phyloP scores from a whole-genome alignment of 2,329 filamentous ascomycete species.

The Cytospora piceae region DNA sequence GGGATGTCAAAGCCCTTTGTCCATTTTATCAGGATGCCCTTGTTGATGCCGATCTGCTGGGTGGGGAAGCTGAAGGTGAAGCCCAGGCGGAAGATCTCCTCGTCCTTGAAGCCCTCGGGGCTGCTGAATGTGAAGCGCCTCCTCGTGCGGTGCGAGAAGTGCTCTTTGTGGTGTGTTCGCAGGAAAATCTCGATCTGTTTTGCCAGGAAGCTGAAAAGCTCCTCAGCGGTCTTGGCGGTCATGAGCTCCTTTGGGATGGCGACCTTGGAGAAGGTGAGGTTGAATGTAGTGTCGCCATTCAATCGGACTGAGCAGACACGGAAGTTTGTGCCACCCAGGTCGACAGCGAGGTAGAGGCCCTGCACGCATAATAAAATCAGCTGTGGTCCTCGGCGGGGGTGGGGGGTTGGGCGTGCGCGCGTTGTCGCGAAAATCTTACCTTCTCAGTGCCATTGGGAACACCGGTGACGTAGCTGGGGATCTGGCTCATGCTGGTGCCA shows the following conservation, averaged over 20 bases:
- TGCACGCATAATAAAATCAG: conserved; percentile 41
- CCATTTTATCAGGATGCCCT: conserved; percentile 92
- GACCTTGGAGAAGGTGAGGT: conserved; percentile 89
- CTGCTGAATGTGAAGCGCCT: conserved; percentile 65
- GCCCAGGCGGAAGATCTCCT: conserved; percentile 89
- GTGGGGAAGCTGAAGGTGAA: conserved; percentile 99
- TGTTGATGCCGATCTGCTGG: conserved; percentile 92
- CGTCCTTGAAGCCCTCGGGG: conserved; percentile 64
- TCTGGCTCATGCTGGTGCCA: conserved; percentile 86
- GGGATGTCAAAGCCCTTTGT: conserved; percentile 98
- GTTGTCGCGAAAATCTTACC: conserved; percentile 53
- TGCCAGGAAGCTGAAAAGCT: conserved; percentile 91
- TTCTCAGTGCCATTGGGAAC: conserved; percentile 98
- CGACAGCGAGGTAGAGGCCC: conserved; percentile 95
- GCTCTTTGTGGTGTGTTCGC: conserved; percentile 82
- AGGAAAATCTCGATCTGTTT: conserved; percentile 91
- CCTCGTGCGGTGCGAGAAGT: conserved; percentile 73
- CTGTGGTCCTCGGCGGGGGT: neutral
- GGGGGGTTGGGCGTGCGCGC: neutral
- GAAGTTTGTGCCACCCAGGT: conserved; percentile 98
- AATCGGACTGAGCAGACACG: conserved; percentile 94
- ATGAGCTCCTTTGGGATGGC: conserved; percentile 89
- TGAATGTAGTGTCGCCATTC: conserved; percentile 94
- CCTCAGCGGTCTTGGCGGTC: conserved; percentile 81
- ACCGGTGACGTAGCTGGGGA: conserved; percentile 93